phyloP scores from a whole-genome alignment of 2,329 filamentous ascomycete genomes.

The Metarhizium robertsii region DNA sequence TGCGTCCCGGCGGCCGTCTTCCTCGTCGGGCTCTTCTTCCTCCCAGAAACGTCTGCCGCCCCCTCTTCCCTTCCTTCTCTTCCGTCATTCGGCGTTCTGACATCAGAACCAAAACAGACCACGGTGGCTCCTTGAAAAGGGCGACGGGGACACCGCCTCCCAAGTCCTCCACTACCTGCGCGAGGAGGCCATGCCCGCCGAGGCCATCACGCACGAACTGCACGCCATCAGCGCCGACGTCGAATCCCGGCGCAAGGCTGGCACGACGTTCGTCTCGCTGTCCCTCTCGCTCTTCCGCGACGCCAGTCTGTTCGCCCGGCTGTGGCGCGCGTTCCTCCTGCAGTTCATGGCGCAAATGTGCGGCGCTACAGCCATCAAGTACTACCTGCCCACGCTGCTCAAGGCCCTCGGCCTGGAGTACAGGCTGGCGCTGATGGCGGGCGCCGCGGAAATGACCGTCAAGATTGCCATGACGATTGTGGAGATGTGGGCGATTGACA shows the following conservation, averaged over 20 bases:
- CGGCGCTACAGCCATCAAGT: constrained; percentile 51
- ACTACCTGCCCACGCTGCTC: constrained; percentile 47
- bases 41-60: constrained; percentile 41
- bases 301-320: constrained; percentile 35
- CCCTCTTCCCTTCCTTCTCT: not conserved
- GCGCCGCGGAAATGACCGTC: constrained; percentile 46
- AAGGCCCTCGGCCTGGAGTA: constrained; percentile 38
- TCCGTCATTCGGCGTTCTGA: not conserved
- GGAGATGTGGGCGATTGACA: constrained; percentile 49
- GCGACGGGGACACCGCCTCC: constrained; percentile 31
- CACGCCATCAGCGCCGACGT: constrained; percentile 36
- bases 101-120: constrained; percentile 22
- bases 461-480: constrained; percentile 48
- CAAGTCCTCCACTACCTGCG: constrained; percentile 38
- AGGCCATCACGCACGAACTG: constrained; percentile 33
- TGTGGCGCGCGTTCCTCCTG: constrained; percentile 47
- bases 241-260: constrained; percentile 22
- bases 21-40: constrained; percentile 37
- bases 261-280: constrained; percentile 10
- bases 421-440: constrained; percentile 39
- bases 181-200: constrained; percentile 27
- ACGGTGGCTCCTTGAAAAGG: constrained; percentile 48
- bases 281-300: constrained; percentile 38
- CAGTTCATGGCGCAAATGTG: constrained; percentile 54
- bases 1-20: constrained; percentile 42